A percentile compares a stretch with the other conserved stretches of the same genome.
Evolutionary conservation across 345 rosid species (phyloP).

Genomic region (Ceriops tagal): DNA sequence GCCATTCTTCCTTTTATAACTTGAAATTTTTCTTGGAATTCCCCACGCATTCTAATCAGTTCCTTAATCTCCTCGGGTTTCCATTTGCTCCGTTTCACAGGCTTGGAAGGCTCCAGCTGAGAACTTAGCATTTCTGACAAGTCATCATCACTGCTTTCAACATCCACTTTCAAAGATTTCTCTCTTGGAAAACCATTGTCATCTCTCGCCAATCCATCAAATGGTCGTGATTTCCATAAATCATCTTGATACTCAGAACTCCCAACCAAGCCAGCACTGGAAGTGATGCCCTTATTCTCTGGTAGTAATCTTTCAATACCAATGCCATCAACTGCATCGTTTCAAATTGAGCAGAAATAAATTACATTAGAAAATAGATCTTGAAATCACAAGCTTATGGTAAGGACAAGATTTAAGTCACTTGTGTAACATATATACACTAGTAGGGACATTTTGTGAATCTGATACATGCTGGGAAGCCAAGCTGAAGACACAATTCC

Average conservation of each 20-base stretch:
- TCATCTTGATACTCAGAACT: conserved; percentile 42
- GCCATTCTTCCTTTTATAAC: conserved; percentile 88
- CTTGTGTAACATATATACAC: too few relatives aligned
- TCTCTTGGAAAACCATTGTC: conserved; percentile 19
- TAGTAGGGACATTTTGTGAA: too few relatives aligned
- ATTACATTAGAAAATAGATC: background rate
- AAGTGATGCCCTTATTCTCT: conserved; percentile 36
- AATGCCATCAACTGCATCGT: conserved; percentile 40
- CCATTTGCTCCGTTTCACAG: conserved; percentile 66
- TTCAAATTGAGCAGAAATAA: conserved; percentile 5
- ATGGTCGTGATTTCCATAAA: conserved; percentile 60
- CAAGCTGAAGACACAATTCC: background rate
- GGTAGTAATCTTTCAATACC: conserved; percentile 39
- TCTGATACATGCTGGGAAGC: too few relatives aligned
- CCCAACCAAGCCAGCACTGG: conserved; percentile 38
- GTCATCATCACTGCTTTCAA: conserved; percentile 38
- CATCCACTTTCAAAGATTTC: conserved; percentile 24
- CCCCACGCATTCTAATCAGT: conserved; percentile 68
- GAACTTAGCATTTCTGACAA: conserved; percentile 33
- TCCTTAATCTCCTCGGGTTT: conserved; percentile 79
- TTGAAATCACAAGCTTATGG: conserved; percentile 2
- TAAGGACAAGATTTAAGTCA: background rate
- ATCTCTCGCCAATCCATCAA: conserved; percentile 28
- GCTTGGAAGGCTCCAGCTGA: conserved; percentile 44
- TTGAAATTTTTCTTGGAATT: conserved; percentile 61